Percentiles rank a stretch among this genome's conserved stretches.
Evolutionary conservation across 495 filamentous ascomycete genomes (phyloP).

Genomic region (Letharia columbiana): DNA sequence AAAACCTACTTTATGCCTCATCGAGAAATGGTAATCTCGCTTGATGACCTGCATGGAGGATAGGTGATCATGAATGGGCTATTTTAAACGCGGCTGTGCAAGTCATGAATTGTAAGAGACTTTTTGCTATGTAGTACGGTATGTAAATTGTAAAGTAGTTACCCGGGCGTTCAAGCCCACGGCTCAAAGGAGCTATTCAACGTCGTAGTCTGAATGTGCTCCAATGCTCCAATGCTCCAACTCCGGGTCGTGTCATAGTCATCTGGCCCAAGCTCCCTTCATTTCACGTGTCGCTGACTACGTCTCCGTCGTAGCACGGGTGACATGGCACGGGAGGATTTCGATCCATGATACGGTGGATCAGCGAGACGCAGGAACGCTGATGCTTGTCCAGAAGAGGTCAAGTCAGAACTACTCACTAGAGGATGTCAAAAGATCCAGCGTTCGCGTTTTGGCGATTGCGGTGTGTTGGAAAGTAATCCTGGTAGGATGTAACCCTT

Average conservation of each 20-base stretch:
- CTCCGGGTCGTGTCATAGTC: conserved; percentile 3
- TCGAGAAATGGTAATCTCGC: conserved; percentile 19
- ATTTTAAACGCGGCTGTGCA: conserved; percentile 21
- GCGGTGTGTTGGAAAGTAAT: not conserved
- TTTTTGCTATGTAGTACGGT: not conserved
- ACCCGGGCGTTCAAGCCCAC: not conserved
- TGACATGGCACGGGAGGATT: conserved; percentile 19
- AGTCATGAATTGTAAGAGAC: conserved; percentile 3
- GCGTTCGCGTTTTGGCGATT: not conserved
- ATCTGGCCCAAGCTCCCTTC: conserved; percentile 18
- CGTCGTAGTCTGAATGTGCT: not conserved
- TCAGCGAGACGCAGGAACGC: not conserved
- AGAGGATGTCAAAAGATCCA: too few species aligned
- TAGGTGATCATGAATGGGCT: not conserved
- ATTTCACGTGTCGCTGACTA: conserved; percentile 10
- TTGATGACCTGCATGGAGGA: conserved; percentile 9
- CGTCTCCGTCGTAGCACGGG: conserved; percentile 8
- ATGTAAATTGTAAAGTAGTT: not conserved
- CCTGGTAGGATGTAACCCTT: not conserved
- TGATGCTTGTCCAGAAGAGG: not conserved
- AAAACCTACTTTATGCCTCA: conserved; percentile 5
- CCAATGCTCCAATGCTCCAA: not conserved
- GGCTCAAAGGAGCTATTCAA: not conserved
- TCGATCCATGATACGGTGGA: conserved; percentile 9
- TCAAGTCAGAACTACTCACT: too few species aligned